These are phyloP conservation scores for Penicillium pancosmium DNA, from an alignment of 495 filamentous ascomycete species.

Conservation along the genomic window DNA sequence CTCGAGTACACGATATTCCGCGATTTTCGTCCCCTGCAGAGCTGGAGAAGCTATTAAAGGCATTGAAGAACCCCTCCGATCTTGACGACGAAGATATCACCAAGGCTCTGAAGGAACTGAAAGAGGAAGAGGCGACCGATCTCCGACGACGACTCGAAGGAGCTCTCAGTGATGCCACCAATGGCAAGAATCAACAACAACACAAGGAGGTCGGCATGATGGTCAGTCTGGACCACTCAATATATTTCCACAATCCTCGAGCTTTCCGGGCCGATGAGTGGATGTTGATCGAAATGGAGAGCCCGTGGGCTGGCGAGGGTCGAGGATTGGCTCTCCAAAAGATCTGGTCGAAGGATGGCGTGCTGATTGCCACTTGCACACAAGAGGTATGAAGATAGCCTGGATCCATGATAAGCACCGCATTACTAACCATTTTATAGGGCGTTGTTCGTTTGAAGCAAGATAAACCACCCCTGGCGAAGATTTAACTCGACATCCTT, in stretches of 20 bases:
- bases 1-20: constrained; percentile 72
- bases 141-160: constrained; percentile 42
- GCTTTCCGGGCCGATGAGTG: constrained; percentile 87
- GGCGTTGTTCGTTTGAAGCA: constrained; percentile 52
- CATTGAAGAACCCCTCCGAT: constrained; percentile 50
- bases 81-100: constrained; percentile 48
- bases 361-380: constrained; percentile 69
- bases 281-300: constrained; percentile 91
- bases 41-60: constrained; percentile 40
- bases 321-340: constrained; percentile 83
- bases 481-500: constrained; percentile 34
- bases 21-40: constrained; percentile 54
- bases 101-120: constrained; percentile 43
- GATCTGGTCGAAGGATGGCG: constrained; percentile 84
- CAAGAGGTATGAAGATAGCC: constrained; percentile 42
- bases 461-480: constrained; percentile 42
- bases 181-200: constrained; percentile 21
- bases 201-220: constrained; percentile 79
- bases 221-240: constrained; percentile 90
- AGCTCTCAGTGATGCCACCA: constrained; percentile 31
- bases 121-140: constrained; percentile 46
- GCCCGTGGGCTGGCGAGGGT: constrained; percentile 91
- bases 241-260: constrained; percentile 89
- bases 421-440: constrained; percentile 22
- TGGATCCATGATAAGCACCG: constrained; percentile 10